Evolutionary conservation across 2,329 filamentous ascomycete species (phyloP), one percentile per base, ranked within the genome.

Genomic region (Verticillium longisporum): DNA sequence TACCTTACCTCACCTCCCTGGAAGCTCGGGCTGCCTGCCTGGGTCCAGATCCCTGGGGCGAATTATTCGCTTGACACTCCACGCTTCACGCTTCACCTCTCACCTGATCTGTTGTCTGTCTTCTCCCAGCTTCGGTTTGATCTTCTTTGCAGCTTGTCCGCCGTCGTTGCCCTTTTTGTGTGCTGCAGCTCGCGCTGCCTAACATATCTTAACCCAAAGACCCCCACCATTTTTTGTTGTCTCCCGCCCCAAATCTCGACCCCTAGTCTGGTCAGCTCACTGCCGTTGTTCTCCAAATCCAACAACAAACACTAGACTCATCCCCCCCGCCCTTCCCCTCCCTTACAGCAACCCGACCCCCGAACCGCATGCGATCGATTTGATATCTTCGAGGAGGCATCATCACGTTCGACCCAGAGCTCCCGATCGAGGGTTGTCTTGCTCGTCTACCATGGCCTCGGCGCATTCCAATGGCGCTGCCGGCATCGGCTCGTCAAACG

Each of bases 401-500:
- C 26, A 18, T 55, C 26, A 55, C 54, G 32, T 33, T 33, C 54
- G 33, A 26, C 26, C 26, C 26, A 34, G 18, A 33, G 57, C 41
- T 53, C 57, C 31, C 33, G 57, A 36, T 9, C 9, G 45, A 33
- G 45, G 45, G 45, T 53, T 2, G 45, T 53, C 45, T 53, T 37
- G 32, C 26, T 58, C 38, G 36, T 58, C 41, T 56, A 65, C 59
- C 67, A 75, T 78, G 75, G 70, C 73, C 63, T 67, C 56, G 34
- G 60, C 61, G n/a, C 50, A 57, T 38, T 31, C 72, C 63, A 77
- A 76, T 71, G 77, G 75, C 65, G 66, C 67, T 62, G 65, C 65
- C 56, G 55, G 58, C 53, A 38, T 62, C 65, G 66, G 70, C 64
- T 69, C 71, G 60, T 70, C 68, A 62, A 74, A 75, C 67, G 73